Evolutionary conservation across 2,329 filamentous ascomycete species (phyloP).

Genomic region (Hymenoscyphus linearis): DNA sequence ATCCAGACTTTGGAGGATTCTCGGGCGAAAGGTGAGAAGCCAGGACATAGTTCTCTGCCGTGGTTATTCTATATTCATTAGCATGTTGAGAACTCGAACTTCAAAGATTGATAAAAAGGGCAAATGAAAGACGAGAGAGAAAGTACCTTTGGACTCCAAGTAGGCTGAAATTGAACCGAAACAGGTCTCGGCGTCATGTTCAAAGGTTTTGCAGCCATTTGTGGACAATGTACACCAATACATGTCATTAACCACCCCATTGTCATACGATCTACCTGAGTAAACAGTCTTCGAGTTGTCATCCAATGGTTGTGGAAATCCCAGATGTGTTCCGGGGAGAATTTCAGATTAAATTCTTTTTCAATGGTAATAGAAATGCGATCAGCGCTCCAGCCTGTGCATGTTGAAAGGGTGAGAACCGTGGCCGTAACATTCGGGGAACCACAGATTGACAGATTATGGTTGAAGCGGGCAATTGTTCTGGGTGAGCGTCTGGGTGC

Average conservation of each 20-base stretch:
- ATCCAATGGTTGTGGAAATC: slow-evolving; percentile 7
- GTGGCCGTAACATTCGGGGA: slow-evolving; percentile 2
- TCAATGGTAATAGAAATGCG: slow-evolving; percentile 11
- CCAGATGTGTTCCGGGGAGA: slow-evolving; percentile 18
- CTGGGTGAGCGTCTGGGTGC: slow-evolving; percentile 10
- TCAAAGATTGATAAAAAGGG: background rate
- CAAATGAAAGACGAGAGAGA: background rate
- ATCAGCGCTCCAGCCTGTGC: slow-evolving; percentile 24
- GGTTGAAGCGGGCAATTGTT: slow-evolving; percentile 9
- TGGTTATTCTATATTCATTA: background rate
- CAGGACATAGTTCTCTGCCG: slow-evolving; percentile 6
- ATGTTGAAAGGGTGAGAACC: slow-evolving; percentile 16
- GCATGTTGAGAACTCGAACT: background rate
- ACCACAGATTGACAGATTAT: slow-evolving; percentile 2
- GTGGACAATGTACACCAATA: background rate
- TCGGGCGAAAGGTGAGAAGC: slow-evolving; percentile 3
- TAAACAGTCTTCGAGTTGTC: background rate
- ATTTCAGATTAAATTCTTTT: background rate
- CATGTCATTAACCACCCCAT: background rate
- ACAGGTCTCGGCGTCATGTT: background rate
- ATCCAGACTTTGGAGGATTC: slow-evolving; percentile 9
- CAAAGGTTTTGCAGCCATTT: background rate
- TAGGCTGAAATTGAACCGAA: background rate
- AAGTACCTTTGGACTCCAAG: background rate
- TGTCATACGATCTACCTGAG: background rate